phyloP scores from a whole-genome alignment of 257 asterid genomes.

The Nicotiana tabacum region DNA sequence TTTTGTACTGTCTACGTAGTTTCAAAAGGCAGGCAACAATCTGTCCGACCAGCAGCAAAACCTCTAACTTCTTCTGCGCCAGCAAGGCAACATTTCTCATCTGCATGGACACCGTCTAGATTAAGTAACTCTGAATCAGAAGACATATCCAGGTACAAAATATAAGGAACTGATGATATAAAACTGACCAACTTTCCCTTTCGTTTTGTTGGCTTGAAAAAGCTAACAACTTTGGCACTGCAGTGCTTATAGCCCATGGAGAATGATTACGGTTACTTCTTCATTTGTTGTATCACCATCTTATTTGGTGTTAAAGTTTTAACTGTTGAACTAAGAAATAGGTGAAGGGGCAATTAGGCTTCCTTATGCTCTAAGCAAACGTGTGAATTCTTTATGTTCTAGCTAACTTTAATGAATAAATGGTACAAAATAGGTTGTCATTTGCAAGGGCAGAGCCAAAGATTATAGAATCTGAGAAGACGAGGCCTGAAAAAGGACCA shows the following conservation, averaged over 20 bases:
- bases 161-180: neutral
- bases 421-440: constrained; percentile 4
- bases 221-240: no score
- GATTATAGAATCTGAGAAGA: neutral
- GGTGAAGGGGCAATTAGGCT: neutral
- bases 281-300: neutral
- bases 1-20: constrained; percentile 68
- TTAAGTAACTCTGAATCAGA: constrained; percentile 25
- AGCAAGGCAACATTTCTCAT: constrained; percentile 15
- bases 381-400: neutral
- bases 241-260: neutral
- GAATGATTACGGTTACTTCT: neutral
- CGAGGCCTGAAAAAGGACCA: neutral
- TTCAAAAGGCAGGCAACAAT: constrained; percentile 50
- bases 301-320: neutral
- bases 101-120: constrained; percentile 11
- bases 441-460: neutral
- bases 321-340: neutral
- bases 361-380: neutral
- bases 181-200: neutral
- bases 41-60: constrained; percentile 51
- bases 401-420: neutral
- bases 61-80: constrained; percentile 12
- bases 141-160: constrained; percentile 32
- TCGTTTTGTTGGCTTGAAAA: neutral